Evolutionary conservation across 1,284 basidiomycete species (phyloP).

Genomic region (Puccinia brachypodii): DNA sequence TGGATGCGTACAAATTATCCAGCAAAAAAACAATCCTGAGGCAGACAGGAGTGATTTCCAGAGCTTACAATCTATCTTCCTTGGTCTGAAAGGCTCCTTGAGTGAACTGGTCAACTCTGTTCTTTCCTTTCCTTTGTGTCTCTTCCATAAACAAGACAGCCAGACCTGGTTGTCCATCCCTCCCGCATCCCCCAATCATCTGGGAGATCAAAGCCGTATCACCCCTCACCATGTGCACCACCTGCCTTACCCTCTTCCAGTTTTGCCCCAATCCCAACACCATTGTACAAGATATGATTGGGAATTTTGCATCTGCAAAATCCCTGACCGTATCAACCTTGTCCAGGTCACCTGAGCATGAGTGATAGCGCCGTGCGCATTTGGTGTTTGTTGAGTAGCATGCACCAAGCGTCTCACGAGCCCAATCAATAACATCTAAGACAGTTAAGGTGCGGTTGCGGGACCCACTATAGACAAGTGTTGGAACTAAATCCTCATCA

Average conservation of each 20-base stretch:
- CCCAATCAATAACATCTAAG: background rate
- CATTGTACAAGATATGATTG: slow-evolving; percentile 15
- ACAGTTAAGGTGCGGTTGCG: slow-evolving; percentile 2
- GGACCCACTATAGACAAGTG: slow-evolving; percentile 17
- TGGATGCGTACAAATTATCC: background rate
- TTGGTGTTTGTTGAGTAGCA: background rate
- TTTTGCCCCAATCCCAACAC: slow-evolving; percentile 30
- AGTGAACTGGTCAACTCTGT: background rate
- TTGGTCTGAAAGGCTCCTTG: background rate
- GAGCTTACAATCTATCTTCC: background rate
- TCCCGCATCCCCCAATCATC: slow-evolving; percentile 6
- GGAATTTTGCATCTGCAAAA: background rate
- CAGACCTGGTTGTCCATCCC: background rate
- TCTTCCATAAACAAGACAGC: slow-evolving; percentile 15
- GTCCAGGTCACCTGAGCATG: background rate
- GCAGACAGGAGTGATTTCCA: background rate
- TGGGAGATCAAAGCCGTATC: slow-evolving; percentile 3
- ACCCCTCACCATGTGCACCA: slow-evolving; percentile 1
- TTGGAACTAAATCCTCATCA: background rate
- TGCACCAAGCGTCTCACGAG: background rate
- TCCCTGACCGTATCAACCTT: background rate
- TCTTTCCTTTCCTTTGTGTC: background rate
- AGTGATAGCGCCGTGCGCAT: slow-evolving; percentile 12
- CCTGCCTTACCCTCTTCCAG: slow-evolving; percentile 5
- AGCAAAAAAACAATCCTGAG: background rate